Base-by-base conservation (phyloP, 2,329 filamentous ascomycete species). In the Colletotrichum camelliae region DNA sequence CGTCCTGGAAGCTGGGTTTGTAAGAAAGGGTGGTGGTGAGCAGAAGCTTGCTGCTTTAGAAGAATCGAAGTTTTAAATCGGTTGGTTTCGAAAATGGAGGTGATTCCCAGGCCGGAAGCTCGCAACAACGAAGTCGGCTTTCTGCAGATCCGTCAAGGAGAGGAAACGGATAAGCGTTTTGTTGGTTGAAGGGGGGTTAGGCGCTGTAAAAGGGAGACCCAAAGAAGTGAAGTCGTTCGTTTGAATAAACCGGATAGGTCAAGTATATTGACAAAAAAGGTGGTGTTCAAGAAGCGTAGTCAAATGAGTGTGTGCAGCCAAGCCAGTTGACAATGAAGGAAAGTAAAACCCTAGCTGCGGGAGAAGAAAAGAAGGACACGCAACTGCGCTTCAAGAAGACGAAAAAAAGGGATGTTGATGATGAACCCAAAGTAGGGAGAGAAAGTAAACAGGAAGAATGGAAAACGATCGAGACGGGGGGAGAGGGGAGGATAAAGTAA, bases 301-400 rank as follows among this genome's bases (percentile, higher is more conserved):
- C 77, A 88, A 90, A 91, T 84, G 87, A 89, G 84, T 83, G 88
- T 87, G 86, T 87, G 87, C 87, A 89, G 88, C 89, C 89, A 90
- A 90, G 86, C 88, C 88, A 89, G 88, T 89, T 89, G 88, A 80
- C 82, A 81, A 83, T 85, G 81, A 86, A 86, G 82, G 82, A 85
- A 83, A 81, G 82, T 82, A 85, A 82, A 82, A 82, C 80, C 81
- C 81, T 81, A 86, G 85, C 85, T 86, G 85, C 84, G 83, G 82
- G 83, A 80, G 80, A 84, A 81, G 80, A 85, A 86, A 84, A 83
- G 86, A 84, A 82, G 80, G 80, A 78, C 77, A 78, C 77, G 77
- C 77, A 78, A 78, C 77, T 75, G 77, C 77, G 81, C 83, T 83
- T 82, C 86, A 84, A 83, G 83, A 81, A 83, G 83, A 83, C 82